Percentiles rank a stretch among this genome's conserved stretches.
Evolutionary conservation across 371 early-diverging fungal species (phyloP).

Genomic region (Encephalitozoon hellem): DNA sequence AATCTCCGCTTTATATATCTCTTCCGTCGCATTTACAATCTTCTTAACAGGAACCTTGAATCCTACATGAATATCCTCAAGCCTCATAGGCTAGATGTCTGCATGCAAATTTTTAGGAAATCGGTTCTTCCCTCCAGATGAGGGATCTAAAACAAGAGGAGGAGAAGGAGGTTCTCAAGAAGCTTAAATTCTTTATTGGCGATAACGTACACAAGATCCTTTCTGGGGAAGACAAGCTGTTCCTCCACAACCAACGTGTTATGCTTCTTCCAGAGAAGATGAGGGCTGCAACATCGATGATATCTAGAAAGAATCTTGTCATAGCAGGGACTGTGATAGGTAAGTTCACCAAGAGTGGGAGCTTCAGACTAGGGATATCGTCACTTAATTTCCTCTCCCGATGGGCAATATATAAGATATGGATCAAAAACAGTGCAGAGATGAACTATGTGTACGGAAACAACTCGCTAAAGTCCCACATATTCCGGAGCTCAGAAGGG

Average conservation of each 20-base stretch:
- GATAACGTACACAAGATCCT: slow-evolving; percentile 49
- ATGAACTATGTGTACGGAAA: slow-evolving; percentile 98
- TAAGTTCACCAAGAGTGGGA: slow-evolving; percentile 89
- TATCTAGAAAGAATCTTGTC: slow-evolving; percentile 67
- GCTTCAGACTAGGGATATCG: slow-evolving; percentile 86
- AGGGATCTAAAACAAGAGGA: slow-evolving; percentile 55
- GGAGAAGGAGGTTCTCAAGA: slow-evolving; percentile 50
- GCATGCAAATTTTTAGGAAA: background rate
- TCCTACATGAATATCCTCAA: slow-evolving; percentile 60
- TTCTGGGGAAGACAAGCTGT: slow-evolving; percentile 38
- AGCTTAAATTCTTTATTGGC: slow-evolving; percentile 56
- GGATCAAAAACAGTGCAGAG: slow-evolving; percentile 95
- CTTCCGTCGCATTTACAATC: slow-evolving; percentile 52
- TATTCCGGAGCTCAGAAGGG: slow-evolving; percentile 86
- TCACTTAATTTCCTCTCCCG: slow-evolving; percentile 78
- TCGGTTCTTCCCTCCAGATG: slow-evolving; percentile 40
- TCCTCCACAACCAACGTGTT: slow-evolving; percentile 50
- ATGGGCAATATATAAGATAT: slow-evolving; percentile 86
- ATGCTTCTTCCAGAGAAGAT: slow-evolving; percentile 43
- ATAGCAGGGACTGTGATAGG: slow-evolving; percentile 89
- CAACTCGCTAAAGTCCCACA: slow-evolving; percentile 90
- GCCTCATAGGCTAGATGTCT: background rate
- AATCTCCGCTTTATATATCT: slow-evolving; percentile 73
- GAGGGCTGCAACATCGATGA: slow-evolving; percentile 36
- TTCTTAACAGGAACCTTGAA: slow-evolving; percentile 71